These are phyloP conservation scores for Lodderomyces pseudojiufengensis DNA, from an alignment of 1,139 yeast species.

Conservation along the genomic window DNA sequence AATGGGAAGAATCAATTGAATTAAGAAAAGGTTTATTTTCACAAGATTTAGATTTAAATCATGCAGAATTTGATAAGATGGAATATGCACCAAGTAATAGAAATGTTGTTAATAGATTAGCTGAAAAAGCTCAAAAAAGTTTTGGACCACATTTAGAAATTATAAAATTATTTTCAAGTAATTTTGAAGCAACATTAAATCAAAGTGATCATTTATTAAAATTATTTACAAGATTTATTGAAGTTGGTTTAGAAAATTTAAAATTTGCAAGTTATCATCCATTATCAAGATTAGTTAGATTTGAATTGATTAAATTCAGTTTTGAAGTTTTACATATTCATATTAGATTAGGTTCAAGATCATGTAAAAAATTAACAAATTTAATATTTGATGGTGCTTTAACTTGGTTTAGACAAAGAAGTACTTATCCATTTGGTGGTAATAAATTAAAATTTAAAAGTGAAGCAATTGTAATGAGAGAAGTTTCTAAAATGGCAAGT, in stretches of 20 bases:
- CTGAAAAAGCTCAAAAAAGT: constrained; percentile 45
- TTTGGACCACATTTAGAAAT: constrained; percentile 73
- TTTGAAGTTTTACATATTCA: constrained; percentile 62
- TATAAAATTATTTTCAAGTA: constrained; percentile 68
- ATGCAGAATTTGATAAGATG: constrained; percentile 72
- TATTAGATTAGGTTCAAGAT: constrained; percentile 43
- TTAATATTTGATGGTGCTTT: constrained; percentile 64
- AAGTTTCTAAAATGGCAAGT: constrained; percentile 40
- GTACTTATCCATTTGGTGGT: constrained; percentile 81
- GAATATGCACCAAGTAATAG: constrained; percentile 86
- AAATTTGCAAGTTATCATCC: constrained; percentile 75
- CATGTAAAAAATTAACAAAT: constrained; percentile 43
- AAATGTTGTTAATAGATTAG: constrained; percentile 50
- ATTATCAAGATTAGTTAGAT: constrained; percentile 67
- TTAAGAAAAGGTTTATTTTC: constrained; percentile 64
- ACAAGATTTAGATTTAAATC: constrained; percentile 50
- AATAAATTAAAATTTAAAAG: constrained; percentile 69
- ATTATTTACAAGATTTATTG: constrained; percentile 61
- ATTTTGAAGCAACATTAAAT: constrained; percentile 74
- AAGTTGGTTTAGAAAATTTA: constrained; percentile 55
- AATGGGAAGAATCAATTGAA: constrained; percentile 68
- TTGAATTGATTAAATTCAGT: constrained; percentile 69
- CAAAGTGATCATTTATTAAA: constrained; percentile 71
- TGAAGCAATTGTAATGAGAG: constrained; percentile 58
- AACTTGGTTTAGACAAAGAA: constrained; percentile 69